Percentiles rank a stretch among this genome's conserved stretches.
phyloP scores from a whole-genome alignment of 2,329 filamentous ascomycete species.

The Nakataea oryzae region DNA sequence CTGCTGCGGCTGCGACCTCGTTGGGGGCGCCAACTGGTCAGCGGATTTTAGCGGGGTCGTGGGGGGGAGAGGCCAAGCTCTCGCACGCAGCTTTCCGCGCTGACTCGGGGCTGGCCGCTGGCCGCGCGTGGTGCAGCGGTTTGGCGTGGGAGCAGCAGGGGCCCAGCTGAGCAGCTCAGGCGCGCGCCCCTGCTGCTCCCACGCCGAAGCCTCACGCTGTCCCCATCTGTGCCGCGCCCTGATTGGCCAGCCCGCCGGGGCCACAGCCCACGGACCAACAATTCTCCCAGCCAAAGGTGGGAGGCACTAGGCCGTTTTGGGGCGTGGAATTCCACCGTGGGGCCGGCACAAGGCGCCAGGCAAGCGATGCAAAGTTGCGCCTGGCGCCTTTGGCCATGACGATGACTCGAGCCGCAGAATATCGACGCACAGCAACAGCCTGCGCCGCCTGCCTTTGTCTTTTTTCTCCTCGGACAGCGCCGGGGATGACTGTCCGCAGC shows the following conservation, averaged over 20 bases:
- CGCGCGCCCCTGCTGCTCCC: too few species aligned
- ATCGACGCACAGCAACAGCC: neutral
- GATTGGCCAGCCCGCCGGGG: neutral
- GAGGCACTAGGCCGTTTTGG: neutral
- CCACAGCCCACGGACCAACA: neutral
- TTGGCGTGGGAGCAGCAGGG: neutral
- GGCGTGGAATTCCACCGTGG: neutral
- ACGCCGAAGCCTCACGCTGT: too few species aligned
- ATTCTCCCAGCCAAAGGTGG: neutral
- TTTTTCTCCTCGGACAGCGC: neutral
- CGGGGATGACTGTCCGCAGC: neutral
- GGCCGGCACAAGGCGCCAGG: neutral
- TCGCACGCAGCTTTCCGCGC: neutral
- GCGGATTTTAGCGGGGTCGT: neutral
- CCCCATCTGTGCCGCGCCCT: neutral
- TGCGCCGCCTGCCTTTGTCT: too few species aligned
- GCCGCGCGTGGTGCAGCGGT: neutral
- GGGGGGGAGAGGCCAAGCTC: too few species aligned
- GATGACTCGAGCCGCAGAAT: neutral
- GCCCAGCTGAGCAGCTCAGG: neutral
- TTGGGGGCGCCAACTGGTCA: neutral
- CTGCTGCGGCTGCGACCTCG: too few species aligned
- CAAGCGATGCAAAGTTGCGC: neutral
- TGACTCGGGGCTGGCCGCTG: neutral
- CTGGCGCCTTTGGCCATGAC: neutral